Conservation (phyloP, 2,329 filamentous ascomycete species). For the Leptographium wingfieldii region DNA sequence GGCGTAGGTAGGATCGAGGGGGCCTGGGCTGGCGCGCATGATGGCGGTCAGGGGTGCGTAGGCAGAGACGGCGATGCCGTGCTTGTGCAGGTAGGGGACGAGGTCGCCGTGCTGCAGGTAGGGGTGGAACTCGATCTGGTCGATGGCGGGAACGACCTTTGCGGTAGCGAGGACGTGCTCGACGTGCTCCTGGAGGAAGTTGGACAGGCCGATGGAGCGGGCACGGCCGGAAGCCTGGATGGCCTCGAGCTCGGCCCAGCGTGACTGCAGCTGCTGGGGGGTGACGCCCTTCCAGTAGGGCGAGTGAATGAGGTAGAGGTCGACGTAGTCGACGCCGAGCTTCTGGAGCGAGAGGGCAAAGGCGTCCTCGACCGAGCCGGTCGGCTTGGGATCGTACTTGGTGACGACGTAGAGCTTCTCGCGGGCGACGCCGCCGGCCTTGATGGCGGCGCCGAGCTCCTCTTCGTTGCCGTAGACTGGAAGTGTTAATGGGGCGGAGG, state of each 20-base stretch:
- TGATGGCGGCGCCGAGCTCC: slow-evolving; percentile 61
- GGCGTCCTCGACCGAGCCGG: slow-evolving; percentile 30
- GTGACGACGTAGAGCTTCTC: slow-evolving; percentile 57
- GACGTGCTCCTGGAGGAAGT: slow-evolving; percentile 49
- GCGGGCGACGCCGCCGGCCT: slow-evolving; percentile 49
- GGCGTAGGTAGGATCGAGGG: slow-evolving; percentile 38
- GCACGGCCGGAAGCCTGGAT: slow-evolving; percentile 55
- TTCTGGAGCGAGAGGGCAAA: slow-evolving; percentile 49
- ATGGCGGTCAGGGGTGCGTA: slow-evolving; percentile 44
- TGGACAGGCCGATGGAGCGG: slow-evolving; percentile 64
- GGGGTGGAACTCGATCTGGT: slow-evolving; percentile 74
- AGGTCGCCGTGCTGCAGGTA: slow-evolving; percentile 55
- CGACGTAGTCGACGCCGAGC: slow-evolving; percentile 57
- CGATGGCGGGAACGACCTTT: slow-evolving; percentile 51
- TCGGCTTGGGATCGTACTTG: slow-evolving; percentile 32
- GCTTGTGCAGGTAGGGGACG: slow-evolving; percentile 41
- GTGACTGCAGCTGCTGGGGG: slow-evolving; percentile 40
- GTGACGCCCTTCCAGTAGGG: slow-evolving; percentile 38
- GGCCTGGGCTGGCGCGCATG: slow-evolving; percentile 36
- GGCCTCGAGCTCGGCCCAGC: slow-evolving; percentile 49
- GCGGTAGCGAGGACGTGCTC: slow-evolving; percentile 45
- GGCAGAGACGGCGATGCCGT: slow-evolving; percentile 43
- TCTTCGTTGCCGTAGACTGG: slow-evolving; percentile 51
- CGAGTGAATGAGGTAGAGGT: slow-evolving; percentile 54
- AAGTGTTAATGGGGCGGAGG: no score